phyloP scores from a whole-genome alignment of 192 early-diverging fungal species.

The Coemansia sp. region DNA sequence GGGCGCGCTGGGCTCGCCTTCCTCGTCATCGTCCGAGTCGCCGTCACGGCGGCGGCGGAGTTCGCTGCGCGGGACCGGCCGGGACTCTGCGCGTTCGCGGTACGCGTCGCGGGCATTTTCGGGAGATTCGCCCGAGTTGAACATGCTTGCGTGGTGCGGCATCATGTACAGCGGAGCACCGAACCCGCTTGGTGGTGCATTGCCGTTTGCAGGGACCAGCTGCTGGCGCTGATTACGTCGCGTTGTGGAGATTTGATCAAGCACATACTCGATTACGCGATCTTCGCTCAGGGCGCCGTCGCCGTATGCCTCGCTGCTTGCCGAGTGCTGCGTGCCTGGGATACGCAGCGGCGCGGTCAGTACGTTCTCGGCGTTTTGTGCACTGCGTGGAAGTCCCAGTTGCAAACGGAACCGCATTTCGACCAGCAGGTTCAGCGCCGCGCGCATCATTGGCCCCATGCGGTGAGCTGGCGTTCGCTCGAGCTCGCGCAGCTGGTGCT shows the following conservation, averaged over 20 bases:
- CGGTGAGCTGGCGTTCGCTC: constrained; percentile 37
- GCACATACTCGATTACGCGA: constrained; percentile 41
- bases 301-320: constrained; percentile 23
- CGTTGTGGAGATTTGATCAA: constrained; percentile 43
- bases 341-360: constrained; percentile 2
- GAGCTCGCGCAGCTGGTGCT: constrained; percentile 47
- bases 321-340: background rate
- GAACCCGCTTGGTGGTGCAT: constrained; percentile 1
- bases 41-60: constrained; percentile 18
- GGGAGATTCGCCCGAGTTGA: background rate
- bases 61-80: constrained; percentile 14
- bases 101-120: background rate
- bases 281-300: constrained; percentile 24
- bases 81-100: background rate
- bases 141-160: constrained; percentile 21
- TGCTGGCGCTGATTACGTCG: constrained; percentile 16
- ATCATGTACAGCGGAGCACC: constrained; percentile 44
- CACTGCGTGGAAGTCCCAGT: constrained; percentile 39
- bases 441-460: constrained; percentile 51
- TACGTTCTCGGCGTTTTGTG: constrained; percentile 7
- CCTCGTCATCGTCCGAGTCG: constrained; percentile 3
- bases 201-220: background rate
- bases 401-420: constrained; percentile 54
- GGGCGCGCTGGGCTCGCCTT: background rate
- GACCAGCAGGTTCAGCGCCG: constrained; percentile 46